Evolutionary conservation across 83 land plant genomes (phyloP).

Genomic region (Picea mariana): DNA sequence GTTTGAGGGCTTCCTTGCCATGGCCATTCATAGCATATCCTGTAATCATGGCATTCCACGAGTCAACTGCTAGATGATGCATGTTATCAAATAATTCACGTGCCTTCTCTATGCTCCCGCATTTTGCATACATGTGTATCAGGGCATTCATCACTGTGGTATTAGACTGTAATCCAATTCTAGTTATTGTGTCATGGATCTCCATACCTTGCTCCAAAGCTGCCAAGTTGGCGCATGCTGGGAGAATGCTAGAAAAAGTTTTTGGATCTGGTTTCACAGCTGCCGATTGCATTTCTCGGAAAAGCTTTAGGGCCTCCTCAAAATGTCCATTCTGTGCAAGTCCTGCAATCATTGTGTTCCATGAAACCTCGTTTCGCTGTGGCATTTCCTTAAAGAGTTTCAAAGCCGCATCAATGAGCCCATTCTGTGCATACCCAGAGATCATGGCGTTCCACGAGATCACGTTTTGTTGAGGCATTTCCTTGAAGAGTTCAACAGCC

Average conservation of each 20-base stretch:
- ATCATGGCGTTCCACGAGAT: slow-evolving; percentile 18
- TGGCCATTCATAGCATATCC: slow-evolving; percentile 33
- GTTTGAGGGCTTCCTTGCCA: slow-evolving; percentile 14
- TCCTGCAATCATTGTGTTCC: slow-evolving; percentile 24
- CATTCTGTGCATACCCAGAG: too few relatives aligned
- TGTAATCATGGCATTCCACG: slow-evolving; percentile 24
- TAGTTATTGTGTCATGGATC: not conserved
- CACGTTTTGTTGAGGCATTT: not conserved
- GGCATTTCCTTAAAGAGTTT: slow-evolving; percentile 21
- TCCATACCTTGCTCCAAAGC: slow-evolving; percentile 1
- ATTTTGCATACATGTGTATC: slow-evolving; percentile 13
- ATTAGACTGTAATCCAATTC: not conserved
- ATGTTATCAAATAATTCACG: slow-evolving; percentile 9
- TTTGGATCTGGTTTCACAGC: not conserved
- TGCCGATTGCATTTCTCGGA: not conserved
- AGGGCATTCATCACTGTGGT: not conserved
- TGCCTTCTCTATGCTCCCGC: too few relatives aligned
- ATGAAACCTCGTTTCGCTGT: slow-evolving; percentile 10
- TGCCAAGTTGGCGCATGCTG: not conserved
- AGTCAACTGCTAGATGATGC: slow-evolving; percentile 6
- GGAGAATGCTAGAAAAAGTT: not conserved
- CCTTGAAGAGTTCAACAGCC: slow-evolving; percentile 19
- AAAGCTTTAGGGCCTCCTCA: not conserved
- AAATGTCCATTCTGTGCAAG: slow-evolving; percentile 7
- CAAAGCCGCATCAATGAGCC: slow-evolving; percentile 7